phyloP scores from a whole-genome alignment of 257 asterid species.

The Rauvolfia tetraphylla region DNA sequence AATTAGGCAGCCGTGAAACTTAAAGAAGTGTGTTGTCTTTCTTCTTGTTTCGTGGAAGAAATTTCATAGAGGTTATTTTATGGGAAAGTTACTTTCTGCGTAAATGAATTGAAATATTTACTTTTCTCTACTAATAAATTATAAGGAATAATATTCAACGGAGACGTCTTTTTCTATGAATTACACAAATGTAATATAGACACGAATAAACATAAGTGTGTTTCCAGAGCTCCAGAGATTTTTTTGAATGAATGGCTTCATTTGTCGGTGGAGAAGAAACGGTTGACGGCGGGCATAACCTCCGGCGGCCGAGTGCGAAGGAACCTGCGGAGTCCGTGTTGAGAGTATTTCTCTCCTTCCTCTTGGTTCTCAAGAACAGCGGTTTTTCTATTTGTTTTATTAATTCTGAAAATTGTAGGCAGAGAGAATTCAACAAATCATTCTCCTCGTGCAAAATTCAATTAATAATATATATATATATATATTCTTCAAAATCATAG shows the following conservation, averaged over 20 bases:
- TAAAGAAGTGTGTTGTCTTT: too few species aligned
- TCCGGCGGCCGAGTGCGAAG: constrained; percentile 83
- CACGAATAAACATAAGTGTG: too few species aligned
- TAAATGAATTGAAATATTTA: too few species aligned
- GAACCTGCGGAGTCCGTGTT: constrained; percentile 66
- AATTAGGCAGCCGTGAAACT: too few species aligned
- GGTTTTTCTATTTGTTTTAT: constrained; percentile 45
- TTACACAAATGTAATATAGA: too few species aligned
- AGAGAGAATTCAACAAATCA: neutral
- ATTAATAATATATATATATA: too few species aligned
- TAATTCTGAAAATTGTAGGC: constrained; percentile 37
- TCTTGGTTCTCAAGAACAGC: constrained; percentile 67
- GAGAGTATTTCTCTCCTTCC: constrained; percentile 70
- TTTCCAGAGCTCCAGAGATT: neutral
- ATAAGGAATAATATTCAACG: too few species aligned
- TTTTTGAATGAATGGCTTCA: neutral
- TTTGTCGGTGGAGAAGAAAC: constrained; percentile 59
- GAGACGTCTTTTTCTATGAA: too few species aligned
- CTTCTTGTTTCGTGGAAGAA: too few species aligned
- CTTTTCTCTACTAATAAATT: too few species aligned
- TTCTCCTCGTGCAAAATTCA: neutral
- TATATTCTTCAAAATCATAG: neutral
- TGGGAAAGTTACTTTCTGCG: too few species aligned
- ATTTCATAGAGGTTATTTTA: too few species aligned
- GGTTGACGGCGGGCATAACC: constrained; percentile 79